These are phyloP conservation scores for Fusarium papillatum DNA, from an alignment of 2,329 filamentous ascomycete genomes.

Conservation along the genomic window DNA sequence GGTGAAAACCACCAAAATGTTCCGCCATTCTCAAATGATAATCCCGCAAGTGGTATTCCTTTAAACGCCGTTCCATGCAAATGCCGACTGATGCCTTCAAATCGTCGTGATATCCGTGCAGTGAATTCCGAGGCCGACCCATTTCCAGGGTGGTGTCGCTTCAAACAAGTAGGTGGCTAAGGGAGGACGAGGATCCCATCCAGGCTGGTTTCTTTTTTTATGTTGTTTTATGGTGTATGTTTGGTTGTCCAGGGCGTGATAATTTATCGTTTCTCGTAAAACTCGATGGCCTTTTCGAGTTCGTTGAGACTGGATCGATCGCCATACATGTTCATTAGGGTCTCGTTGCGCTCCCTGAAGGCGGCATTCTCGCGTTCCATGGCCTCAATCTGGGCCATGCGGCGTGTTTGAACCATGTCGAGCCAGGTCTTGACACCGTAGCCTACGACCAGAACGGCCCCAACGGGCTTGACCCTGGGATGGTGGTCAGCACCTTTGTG, in stretches of 20 bases:
- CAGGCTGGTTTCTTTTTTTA: not conserved
- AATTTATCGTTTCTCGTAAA: conserved; percentile 57
- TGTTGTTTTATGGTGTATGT: conserved; percentile 5
- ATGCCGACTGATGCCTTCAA: conserved; percentile 16
- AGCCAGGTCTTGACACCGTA: conserved; percentile 52
- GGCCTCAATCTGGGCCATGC: conserved; percentile 45
- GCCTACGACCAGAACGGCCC: conserved; percentile 49
- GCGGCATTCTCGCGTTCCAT: conserved; percentile 52
- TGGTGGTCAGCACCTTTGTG: conserved; percentile 21
- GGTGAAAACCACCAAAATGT: conserved; percentile 8
- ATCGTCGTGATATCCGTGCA: conserved; percentile 29
- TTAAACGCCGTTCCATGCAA: conserved; percentile 40
- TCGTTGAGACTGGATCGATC: conserved; percentile 62
- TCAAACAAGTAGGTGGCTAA: conserved; percentile 14
- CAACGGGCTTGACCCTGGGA: conserved; percentile 49
- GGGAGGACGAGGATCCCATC: conserved; percentile 6
- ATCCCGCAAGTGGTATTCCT: conserved; percentile 33
- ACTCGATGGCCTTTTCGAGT: conserved; percentile 61
- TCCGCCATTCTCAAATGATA: conserved; percentile 17
- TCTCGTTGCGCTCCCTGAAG: conserved; percentile 53
- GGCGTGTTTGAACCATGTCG: conserved; percentile 44
- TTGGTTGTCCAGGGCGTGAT: conserved; percentile 11
- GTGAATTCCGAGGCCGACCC: conserved; percentile 22
- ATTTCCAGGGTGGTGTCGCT: conserved; percentile 17
- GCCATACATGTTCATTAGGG: conserved; percentile 64